Base-by-base conservation (phyloP, 2,329 filamentous ascomycete species). In the Scedosporium boydii region DNA sequence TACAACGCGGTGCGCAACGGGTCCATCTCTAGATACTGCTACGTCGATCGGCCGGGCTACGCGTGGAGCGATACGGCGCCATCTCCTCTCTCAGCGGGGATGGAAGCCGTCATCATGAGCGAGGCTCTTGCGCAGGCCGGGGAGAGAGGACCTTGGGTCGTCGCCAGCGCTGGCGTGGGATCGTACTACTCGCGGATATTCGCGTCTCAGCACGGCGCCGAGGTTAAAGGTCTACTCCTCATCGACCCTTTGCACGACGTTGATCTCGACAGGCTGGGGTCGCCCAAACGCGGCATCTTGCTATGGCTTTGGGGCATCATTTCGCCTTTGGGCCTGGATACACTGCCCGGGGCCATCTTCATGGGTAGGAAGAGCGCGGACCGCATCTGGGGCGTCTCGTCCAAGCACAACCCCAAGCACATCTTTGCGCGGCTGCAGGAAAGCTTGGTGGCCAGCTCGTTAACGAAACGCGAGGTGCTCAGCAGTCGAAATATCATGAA, bases 371-470 rank as follows among this genome's bases (percentile, higher is more conserved):
- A 82, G 1, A 86, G 90, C 44, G 85, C 89, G 71, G 93, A 98
- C 72, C 88, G 95, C 9, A 86, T 96, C 10, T 96, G 89, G 74
- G 95, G 95, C 12, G 82, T 85, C 55, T 85, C 87, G 4, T 86
- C 91, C 0, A 88, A 91, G 70, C 91, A 96, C 74, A 82, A 81
- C 26, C 90, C 90, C 65, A 96, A 93, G 72, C 88, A 85, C 72
- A 88, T 97, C 73, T 96, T 96, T 73, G 89, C 92, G 4, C 90
- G 93, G 75, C 80, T 99, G 62, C 95, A 99, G 75, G 95, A 99
- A 77, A 93, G 88, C 66, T 80, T 98, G 1, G 91, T 97, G 38
- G 93, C 93, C 0, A 84, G 87, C 66, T 91, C 90, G 0, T 85
- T 98, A 67, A 91, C 91, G 14, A 88, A 87, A 73, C 90, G 90